Base-by-base conservation (phyloP, 1,139 yeast genomes). In the Hyphopichia fennica region DNA sequence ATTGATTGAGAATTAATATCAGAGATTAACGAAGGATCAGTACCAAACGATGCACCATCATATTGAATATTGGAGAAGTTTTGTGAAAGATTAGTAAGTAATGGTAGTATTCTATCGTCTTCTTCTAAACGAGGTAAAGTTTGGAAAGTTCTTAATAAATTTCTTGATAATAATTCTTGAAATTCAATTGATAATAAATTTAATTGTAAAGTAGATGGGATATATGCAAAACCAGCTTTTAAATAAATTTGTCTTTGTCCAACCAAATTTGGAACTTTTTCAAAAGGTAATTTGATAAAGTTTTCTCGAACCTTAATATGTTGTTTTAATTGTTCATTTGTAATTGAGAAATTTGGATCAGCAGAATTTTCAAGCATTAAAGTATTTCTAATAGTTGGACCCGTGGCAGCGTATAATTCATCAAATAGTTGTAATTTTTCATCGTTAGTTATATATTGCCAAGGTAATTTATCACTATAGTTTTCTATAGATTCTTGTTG, bases 121-220 rank as follows among this genome's bases (percentile, higher is more conserved):
- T 93, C 98, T 56, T 90, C 96, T 42, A 93, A 69, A 16, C 95
- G 74, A 2, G 97, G 96, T 41, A 91, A 67, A 19, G 87, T 77
- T 53, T 86, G 87, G 53, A 89, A 85, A 0, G 98, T 88, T 44
- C 74, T 69, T 18, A 82, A 64, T 46, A 93, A 69, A 31, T 82
- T 80, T 9, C 66, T 60, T 4, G 63, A 60, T 39, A 95, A 71
- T 41, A 69, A 68, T 14, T 72, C 73, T 40, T 80, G 70, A 58
- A 84, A 91, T 59, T 89, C 96, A 34, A 69, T 72, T 0, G 84
- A 71, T 35, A 93, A 68, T 41, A 88, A 65, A 43, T 82, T 82
- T 48, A 86, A 68, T 60, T 90, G 97, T 57, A 86, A 80, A 41
- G 87, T 79, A 35, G 87, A 82, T 4, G 98, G 96, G 32, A 93